Percentiles rank a stretch among this genome's conserved stretches.
phyloP scores from a whole-genome alignment of 495 filamentous ascomycete genomes.

The Penicillium flavigenum region DNA sequence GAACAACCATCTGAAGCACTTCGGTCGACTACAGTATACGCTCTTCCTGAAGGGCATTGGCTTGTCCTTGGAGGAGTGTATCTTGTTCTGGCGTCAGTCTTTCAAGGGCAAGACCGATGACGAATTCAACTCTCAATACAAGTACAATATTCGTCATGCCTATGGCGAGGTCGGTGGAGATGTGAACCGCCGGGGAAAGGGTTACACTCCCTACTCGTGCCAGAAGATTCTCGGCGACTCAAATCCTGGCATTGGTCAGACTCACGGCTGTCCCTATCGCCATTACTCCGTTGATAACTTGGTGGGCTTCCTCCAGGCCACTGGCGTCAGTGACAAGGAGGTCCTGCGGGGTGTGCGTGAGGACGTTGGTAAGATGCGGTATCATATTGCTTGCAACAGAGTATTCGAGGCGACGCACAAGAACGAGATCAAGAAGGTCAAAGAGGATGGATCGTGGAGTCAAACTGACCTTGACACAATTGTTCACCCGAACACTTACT shows the following conservation, averaged over 20 bases:
- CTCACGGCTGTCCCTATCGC: constrained; percentile 93
- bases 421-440: constrained; percentile 83
- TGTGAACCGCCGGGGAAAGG: constrained; percentile 74
- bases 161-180: constrained; percentile 97
- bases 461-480: constrained; percentile 88
- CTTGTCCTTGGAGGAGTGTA: constrained; percentile 82
- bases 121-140: constrained; percentile 90
- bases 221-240: constrained; percentile 91
- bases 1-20: constrained; percentile 89
- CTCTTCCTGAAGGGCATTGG: constrained; percentile 98
- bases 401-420: constrained; percentile 91
- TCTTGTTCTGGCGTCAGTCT: constrained; percentile 87
- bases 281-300: constrained; percentile 90
- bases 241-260: constrained; percentile 77
- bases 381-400: constrained; percentile 93
- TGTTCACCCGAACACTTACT: constrained; percentile 96
- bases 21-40: constrained; percentile 89
- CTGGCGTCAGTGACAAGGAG: constrained; percentile 74
- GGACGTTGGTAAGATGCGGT: constrained; percentile 85
- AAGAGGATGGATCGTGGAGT: constrained; percentile 75
- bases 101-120: constrained; percentile 89
- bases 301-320: constrained; percentile 64
- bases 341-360: constrained; percentile 79
- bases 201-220: constrained; percentile 88
- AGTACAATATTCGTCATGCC: constrained; percentile 89